Percentiles rank a stretch among this genome's conserved stretches.
phyloP scores from a whole-genome alignment of 176 grass and related monocot species.

The Musa itinerans region DNA sequence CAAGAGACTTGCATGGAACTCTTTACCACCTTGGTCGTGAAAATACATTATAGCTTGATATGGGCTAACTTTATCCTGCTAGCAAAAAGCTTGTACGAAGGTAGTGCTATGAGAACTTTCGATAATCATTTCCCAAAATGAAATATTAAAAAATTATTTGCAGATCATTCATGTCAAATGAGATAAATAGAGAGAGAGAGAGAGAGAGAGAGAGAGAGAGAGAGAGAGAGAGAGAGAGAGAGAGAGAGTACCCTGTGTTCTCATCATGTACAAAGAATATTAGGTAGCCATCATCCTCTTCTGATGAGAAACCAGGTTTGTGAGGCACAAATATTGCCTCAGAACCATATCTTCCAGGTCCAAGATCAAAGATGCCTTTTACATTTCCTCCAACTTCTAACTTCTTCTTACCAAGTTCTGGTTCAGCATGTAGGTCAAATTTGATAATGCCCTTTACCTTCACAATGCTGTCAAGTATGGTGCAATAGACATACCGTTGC shows the following conservation, averaged over 20 bases:
- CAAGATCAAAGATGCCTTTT: constrained; percentile 61
- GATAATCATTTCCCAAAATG: too few relatives aligned
- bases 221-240: background rate
- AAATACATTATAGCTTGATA: too few relatives aligned
- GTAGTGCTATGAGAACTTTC: too few relatives aligned
- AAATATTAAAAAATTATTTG: background rate
- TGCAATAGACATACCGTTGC: constrained; percentile 59
- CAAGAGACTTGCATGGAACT: too few relatives aligned
- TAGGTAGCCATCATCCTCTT: constrained; percentile 87
- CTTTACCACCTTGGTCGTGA: too few relatives aligned
- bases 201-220: too few relatives aligned
- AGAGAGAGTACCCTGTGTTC: constrained; percentile 52
- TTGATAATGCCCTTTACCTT: constrained; percentile 72
- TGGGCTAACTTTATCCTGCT: too few relatives aligned
- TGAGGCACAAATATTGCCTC: constrained; percentile 87
- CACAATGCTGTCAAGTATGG: constrained; percentile 54
- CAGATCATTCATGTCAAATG: background rate
- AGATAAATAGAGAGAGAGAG: background rate
- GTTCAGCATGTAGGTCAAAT: constrained; percentile 70
- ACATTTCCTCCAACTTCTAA: constrained; percentile 82
- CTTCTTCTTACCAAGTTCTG: constrained; percentile 44
- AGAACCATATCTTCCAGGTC: constrained; percentile 59
- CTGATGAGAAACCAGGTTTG: constrained; percentile 41
- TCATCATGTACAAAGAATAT: constrained; percentile 87
- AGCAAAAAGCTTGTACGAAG: too few relatives aligned